Evolutionary conservation across 495 filamentous ascomycete genomes (phyloP).

Genomic region (Melanomma pulvis-pyrius): DNA sequence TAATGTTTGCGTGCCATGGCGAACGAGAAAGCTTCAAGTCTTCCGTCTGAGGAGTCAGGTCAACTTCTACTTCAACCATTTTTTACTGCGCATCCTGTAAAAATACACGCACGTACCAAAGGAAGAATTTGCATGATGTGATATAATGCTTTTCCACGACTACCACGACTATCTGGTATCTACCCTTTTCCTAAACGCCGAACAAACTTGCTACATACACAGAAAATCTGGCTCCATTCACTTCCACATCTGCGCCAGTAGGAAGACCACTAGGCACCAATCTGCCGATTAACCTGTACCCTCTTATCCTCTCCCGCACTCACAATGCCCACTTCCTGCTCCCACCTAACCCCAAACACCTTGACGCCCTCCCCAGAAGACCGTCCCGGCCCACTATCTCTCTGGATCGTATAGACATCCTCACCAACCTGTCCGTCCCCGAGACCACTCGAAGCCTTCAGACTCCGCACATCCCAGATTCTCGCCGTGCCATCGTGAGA

Average conservation of each 20-base stretch:
- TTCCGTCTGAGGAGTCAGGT: no score
- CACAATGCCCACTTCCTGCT: constrained; percentile 80
- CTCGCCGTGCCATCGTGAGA: constrained; percentile 87
- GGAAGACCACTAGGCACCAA: neutral
- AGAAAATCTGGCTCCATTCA: no score
- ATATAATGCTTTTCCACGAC: neutral
- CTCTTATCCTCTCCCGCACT: constrained; percentile 89
- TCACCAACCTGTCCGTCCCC: constrained; percentile 69
- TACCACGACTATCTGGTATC: neutral
- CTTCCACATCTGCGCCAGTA: no score
- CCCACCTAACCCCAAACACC: constrained; percentile 91
- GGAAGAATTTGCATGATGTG: neutral
- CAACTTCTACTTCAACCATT: no score
- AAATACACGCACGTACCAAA: no score
- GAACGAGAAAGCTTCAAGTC: no score
- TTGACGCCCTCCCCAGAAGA: constrained; percentile 72
- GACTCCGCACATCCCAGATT: constrained; percentile 82
- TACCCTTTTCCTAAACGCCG: constrained; percentile 1
- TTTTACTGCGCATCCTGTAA: no score
- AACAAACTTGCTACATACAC: neutral
- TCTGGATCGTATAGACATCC: constrained; percentile 76
- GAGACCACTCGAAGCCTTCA: constrained; percentile 19
- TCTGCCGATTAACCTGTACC: constrained; percentile 80
- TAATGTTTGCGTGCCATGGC: no score
- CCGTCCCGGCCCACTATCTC: constrained; percentile 58